phyloP scores from a whole-genome alignment of 2,329 filamentous ascomycete genomes.

The Chaetomium sp. region DNA sequence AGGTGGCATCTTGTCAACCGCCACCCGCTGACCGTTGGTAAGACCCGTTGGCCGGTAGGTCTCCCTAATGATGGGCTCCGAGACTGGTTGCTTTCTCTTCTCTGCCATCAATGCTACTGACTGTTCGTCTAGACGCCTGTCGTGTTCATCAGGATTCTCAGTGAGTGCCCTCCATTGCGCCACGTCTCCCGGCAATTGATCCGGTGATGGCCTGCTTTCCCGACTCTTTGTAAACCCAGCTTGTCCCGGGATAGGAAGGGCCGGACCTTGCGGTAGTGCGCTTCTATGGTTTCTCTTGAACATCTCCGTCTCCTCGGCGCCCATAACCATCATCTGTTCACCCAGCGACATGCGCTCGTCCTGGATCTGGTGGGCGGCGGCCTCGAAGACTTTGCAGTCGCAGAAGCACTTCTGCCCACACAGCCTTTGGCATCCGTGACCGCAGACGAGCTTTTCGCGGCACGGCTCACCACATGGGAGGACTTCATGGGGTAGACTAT shows the following conservation, averaged over 20 bases:
- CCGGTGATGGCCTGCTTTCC: background rate
- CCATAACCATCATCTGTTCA: conserved; percentile 5
- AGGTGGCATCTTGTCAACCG: no score
- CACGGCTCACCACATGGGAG: conserved; percentile 22
- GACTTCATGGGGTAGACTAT: conserved; percentile 18
- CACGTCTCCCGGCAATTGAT: no score
- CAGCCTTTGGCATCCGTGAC: conserved; percentile 21
- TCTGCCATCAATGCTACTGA: no score
- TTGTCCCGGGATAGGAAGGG: background rate
- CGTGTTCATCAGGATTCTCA: background rate
- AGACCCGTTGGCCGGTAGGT: no score
- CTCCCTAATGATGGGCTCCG: no score
- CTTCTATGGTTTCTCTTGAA: background rate
- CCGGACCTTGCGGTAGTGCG: background rate
- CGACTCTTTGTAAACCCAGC: background rate
- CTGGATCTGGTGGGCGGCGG: background rate
- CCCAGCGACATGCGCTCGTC: background rate
- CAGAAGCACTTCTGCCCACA: conserved; percentile 21
- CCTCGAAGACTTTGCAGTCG: conserved; percentile 14
- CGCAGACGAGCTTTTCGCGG: conserved; percentile 17
- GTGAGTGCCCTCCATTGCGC: background rate
- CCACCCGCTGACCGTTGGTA: no score
- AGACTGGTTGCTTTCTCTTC: no score
- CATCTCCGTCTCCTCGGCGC: conserved; percentile 1
- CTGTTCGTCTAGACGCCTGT: no score